Percentiles rank a stretch among this genome's conserved stretches.
Conservation (phyloP, 225 moss, liverwort and hornwort species). For the Polytrichum formosum region DNA sequence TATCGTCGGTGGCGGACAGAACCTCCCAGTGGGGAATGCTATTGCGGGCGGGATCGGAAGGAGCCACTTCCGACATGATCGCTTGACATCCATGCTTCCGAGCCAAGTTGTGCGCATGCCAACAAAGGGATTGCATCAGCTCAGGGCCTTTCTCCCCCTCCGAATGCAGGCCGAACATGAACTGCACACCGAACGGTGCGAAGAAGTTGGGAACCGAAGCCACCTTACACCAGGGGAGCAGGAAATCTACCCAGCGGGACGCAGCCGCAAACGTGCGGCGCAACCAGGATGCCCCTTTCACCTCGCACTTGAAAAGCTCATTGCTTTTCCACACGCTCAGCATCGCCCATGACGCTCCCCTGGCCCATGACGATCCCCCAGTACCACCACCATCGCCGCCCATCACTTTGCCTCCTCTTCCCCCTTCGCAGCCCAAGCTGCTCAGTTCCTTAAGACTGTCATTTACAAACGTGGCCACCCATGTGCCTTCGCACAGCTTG, state of each 20-base stretch:
- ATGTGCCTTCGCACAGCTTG: constrained; percentile 63
- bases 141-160: constrained; percentile 43
- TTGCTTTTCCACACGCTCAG: constrained; percentile 65
- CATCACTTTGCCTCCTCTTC: constrained; percentile 27
- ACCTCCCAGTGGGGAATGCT: constrained; percentile 55
- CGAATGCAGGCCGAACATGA: constrained; percentile 55
- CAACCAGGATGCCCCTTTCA: constrained; percentile 40
- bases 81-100: constrained; percentile 47
- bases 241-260: constrained; percentile 45
- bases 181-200: constrained; percentile 61
- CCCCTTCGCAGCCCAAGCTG: constrained; percentile 33
- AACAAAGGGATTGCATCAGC: constrained; percentile 49
- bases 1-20: constrained; percentile 47
- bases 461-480: constrained; percentile 50
- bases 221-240: constrained; percentile 50
- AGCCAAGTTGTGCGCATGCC: constrained; percentile 59
- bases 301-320: constrained; percentile 54
- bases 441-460: constrained; percentile 25
- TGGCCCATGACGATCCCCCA: background rate
- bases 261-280: constrained; percentile 37
- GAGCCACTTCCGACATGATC: constrained; percentile 54
- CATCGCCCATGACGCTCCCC: constrained; percentile 51
- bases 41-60: constrained; percentile 34
- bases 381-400: background rate
- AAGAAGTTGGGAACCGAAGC: constrained; percentile 57